These are phyloP conservation scores for Pneumocystis murina DNA, from an alignment of 1,139 yeast genomes.

Conservation along the genomic window DNA sequence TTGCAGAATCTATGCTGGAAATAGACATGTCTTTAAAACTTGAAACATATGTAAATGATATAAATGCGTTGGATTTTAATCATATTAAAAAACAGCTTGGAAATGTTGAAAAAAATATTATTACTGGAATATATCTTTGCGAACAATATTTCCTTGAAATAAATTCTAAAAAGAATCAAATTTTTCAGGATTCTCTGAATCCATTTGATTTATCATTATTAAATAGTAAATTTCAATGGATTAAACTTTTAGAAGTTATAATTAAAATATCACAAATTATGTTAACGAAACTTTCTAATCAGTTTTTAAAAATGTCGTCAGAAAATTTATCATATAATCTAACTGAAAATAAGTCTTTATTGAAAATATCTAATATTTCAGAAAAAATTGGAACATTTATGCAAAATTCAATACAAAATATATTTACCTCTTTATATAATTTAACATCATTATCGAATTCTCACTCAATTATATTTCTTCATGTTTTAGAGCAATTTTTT, in stretches of 20 bases:
- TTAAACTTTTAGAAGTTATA: background rate
- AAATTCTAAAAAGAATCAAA: background rate
- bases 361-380: background rate
- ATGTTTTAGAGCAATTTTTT: slow-evolving; percentile 38
- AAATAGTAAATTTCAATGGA: background rate
- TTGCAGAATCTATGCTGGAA: background rate
- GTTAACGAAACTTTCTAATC: background rate
- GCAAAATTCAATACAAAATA: background rate
- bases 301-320: background rate
- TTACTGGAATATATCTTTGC: background rate
- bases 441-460: background rate
- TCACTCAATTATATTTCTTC: slow-evolving; percentile 24
- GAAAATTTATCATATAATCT: background rate
- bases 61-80: background rate
- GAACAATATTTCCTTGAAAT: background rate
- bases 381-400: background rate
- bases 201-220: background rate
- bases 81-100: background rate
- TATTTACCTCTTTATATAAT: background rate
- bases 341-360: background rate
- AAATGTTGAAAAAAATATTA: background rate
- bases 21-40: background rate
- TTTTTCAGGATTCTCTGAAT: background rate
- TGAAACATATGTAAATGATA: background rate
- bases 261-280: background rate